Conservation (phyloP, 2,329 filamentous ascomycete species). For the Neurospora sp. region DNA sequence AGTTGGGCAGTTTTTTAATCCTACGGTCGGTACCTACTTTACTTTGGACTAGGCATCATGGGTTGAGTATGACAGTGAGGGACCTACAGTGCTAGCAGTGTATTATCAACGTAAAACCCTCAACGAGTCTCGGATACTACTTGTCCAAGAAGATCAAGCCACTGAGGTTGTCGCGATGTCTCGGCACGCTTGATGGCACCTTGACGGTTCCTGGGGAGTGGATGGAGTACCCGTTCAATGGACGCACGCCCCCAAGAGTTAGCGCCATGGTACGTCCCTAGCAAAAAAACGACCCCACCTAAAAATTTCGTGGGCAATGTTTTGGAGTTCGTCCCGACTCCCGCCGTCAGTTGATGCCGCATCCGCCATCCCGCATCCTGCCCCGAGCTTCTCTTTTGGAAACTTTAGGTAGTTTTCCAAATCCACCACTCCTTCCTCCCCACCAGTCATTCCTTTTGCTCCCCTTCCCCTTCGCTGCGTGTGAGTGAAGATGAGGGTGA, state of each 20-base stretch:
- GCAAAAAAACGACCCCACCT: not conserved
- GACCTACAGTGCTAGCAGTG: not conserved
- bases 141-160: not conserved
- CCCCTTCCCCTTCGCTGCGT: constrained; percentile 8
- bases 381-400: not conserved
- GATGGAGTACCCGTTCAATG: not conserved
- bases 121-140: not conserved
- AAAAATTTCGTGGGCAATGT: not conserved
- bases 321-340: not conserved
- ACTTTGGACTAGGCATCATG: not conserved
- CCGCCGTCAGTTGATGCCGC: not conserved
- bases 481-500: constrained; percentile 29
- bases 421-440: not conserved
- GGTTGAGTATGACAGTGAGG: not conserved
- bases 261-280: not conserved
- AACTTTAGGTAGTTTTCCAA: not conserved
- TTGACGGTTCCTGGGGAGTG: not conserved
- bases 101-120: not conserved
- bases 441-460: constrained; percentile 16
- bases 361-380: not conserved
- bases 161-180: not conserved
- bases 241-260: not conserved
- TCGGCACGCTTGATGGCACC: not conserved
- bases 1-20: not conserved
- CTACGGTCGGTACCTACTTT: not conserved